phyloP scores from a whole-genome alignment of 2,329 filamentous ascomycete genomes.

The Endocalyx cinctus region DNA sequence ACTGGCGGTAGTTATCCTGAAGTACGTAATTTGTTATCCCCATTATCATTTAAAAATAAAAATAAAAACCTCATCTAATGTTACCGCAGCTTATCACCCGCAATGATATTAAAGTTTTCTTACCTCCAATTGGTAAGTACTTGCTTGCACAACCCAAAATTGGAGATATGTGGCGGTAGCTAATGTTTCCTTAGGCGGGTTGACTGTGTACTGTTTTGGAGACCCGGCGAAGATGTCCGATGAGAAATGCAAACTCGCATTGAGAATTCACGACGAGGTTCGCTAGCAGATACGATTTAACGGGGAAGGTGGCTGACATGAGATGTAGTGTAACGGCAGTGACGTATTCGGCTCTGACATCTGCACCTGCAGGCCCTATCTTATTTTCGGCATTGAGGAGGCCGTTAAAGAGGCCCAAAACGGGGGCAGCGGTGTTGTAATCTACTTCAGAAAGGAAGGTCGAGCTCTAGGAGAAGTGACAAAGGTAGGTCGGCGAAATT shows the following conservation, averaged over 20 bases:
- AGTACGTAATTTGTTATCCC: slow-evolving; percentile 27
- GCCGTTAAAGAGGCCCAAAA: slow-evolving; percentile 96
- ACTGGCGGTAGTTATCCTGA: slow-evolving; percentile 96
- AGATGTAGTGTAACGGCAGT: slow-evolving; percentile 74
- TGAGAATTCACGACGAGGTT: slow-evolving; percentile 72
- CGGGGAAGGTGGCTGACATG: slow-evolving; percentile 11
- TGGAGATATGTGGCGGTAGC: slow-evolving; percentile 2
- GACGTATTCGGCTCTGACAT: slow-evolving; percentile 98
- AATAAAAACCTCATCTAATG: slow-evolving; percentile 20
- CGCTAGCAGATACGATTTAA: slow-evolving; percentile 14
- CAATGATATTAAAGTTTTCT: slow-evolving; percentile 88
- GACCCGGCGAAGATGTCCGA: slow-evolving; percentile 93
- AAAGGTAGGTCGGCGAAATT: slow-evolving; percentile 67
- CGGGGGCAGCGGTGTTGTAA: slow-evolving; percentile 89
- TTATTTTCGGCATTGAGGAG: slow-evolving; percentile 96
- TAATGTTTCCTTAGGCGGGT: slow-evolving; percentile 52
- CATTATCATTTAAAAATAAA: not conserved
- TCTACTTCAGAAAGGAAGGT: slow-evolving; percentile 98
- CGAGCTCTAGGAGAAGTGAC: slow-evolving; percentile 92
- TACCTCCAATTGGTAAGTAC: slow-evolving; percentile 76
- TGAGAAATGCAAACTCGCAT: slow-evolving; percentile 70
- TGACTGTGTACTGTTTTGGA: slow-evolving; percentile 97
- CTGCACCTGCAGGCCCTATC: slow-evolving; percentile 91
- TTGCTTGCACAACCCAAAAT: slow-evolving; percentile 1
- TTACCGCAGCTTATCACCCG: slow-evolving; percentile 73